Evolutionary conservation across 2,329 filamentous ascomycete genomes (phyloP), one percentile per base, ranked within the genome.

Genomic region (Ascochyta viciae-villosae): DNA sequence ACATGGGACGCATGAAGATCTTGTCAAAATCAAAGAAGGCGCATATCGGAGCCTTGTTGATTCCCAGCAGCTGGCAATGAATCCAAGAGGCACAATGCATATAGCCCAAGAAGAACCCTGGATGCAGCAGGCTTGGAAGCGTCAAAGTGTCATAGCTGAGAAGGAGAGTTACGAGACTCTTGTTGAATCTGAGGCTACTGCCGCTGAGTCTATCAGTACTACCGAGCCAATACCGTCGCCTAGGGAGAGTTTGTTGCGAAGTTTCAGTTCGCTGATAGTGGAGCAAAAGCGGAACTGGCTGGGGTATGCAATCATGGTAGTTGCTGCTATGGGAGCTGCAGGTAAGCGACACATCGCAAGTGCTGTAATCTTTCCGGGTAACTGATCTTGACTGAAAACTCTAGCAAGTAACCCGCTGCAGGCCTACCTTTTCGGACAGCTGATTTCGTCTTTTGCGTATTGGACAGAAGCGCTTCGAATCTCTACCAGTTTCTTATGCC

Each of bases 41-140:
- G 79, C 87, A 16, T 92, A 92, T 65, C 82, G 82, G 37, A 82
- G 81, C 2, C 82, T 92, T 9, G 89, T 91, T 2, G 77, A 79
- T 3, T 90, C 90, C 1, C 90, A 93, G 70, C 81, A 89, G 22
- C 80, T 97, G 15, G 91, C 87, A 67, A 96, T 92, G 10, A 29
- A 12, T 26, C 26, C 27, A 15, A n/a, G 0, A 96, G 16, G 22
- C 12, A 46, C 40, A 24, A 27, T 31, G 2, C 7, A 29, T 16
- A 13, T 10, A 8, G 16, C 4, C 12, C n/a, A 26, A 16, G 22
- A 50, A 15, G 33, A 44, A 16, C 24, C 19, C 37, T 8, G n/a
- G 8, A 6, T 43, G 7, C 12, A 38, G 52, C 69, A 46, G 56
- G 47, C 9, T 8, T 10, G 27, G 2, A 56, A 19, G 63, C 85